Evolutionary conservation across 2,329 filamentous ascomycete genomes (phyloP).

Genomic region (Mycosphaerella sp.): DNA sequence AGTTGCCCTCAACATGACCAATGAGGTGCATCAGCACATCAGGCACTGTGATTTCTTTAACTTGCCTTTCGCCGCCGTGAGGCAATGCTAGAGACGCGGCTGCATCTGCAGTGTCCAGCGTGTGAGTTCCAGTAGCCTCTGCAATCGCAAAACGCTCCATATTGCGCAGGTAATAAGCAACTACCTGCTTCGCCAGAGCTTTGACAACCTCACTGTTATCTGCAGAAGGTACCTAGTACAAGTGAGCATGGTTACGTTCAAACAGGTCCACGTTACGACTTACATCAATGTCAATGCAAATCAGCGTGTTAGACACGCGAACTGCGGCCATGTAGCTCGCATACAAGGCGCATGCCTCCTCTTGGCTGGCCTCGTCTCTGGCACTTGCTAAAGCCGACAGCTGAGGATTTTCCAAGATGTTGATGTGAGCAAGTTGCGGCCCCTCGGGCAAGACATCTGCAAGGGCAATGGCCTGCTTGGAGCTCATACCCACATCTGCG

Average conservation of each 20-base stretch:
- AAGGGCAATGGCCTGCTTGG: conserved; percentile 84
- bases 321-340: conserved; percentile 85
- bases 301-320: conserved; percentile 71
- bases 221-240: conserved; percentile 54
- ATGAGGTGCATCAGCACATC: conserved; percentile 84
- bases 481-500: conserved; percentile 71
- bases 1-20: conserved; percentile 55
- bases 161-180: conserved; percentile 88
- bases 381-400: conserved; percentile 66
- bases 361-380: conserved; percentile 70
- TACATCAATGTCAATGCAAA: conserved; percentile 83
- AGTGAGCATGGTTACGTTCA: conserved; percentile 5
- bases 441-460: conserved; percentile 87
- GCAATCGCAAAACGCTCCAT: conserved; percentile 71
- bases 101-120: conserved; percentile 38
- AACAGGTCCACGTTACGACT: conserved; percentile 16
- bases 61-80: conserved; percentile 43
- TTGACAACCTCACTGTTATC: conserved; percentile 87
- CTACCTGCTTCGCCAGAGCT: conserved; percentile 86
- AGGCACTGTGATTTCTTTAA: conserved; percentile 59
- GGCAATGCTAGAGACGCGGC: conserved; percentile 39
- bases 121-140: conserved; percentile 43
- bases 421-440: conserved; percentile 74
- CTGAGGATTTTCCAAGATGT: conserved; percentile 72
- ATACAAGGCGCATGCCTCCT: conserved; percentile 90